phyloP scores from a whole-genome alignment of 345 rosid species.

The Boechera retrofracta region DNA sequence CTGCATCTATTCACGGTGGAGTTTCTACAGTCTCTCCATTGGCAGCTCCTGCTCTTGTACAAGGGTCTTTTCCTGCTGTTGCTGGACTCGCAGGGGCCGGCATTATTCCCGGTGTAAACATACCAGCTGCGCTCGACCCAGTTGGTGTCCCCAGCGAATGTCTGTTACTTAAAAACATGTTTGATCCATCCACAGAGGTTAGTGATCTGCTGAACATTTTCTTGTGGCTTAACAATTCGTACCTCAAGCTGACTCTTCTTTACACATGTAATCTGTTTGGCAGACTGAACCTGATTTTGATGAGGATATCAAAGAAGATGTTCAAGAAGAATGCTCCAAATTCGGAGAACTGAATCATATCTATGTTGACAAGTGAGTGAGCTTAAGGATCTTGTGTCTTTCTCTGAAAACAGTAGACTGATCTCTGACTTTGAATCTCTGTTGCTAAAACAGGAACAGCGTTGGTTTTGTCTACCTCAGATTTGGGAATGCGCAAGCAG shows the following conservation, averaged over 20 bases:
- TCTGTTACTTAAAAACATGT: constrained; percentile 86
- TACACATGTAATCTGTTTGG: constrained; percentile 19
- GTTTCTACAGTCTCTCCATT: constrained; percentile 54
- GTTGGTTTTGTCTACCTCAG: constrained; percentile 87
- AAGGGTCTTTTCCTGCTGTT: constrained; percentile 55
- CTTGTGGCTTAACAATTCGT: background rate
- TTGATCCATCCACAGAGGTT: constrained; percentile 89
- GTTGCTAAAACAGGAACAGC: constrained; percentile 62
- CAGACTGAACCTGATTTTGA: constrained; percentile 92
- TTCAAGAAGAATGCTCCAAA: constrained; percentile 78
- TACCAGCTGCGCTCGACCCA: constrained; percentile 62
- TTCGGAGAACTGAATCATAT: constrained; percentile 80
- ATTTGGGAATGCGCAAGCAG: constrained; percentile 67
- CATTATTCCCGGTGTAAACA: constrained; percentile 48
- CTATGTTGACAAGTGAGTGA: constrained; percentile 77
- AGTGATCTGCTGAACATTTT: constrained; percentile 9
- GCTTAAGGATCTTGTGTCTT: background rate
- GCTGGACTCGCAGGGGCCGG: constrained; percentile 62
- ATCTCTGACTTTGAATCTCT: constrained; percentile 18
- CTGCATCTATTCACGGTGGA: constrained; percentile 54
- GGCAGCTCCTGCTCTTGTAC: constrained; percentile 57
- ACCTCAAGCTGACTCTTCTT: constrained; percentile 5
- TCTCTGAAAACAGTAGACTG: background rate
- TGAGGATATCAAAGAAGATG: constrained; percentile 91
- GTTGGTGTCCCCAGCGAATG: constrained; percentile 85